Base-by-base conservation (phyloP, 495 filamentous ascomycete species). In the Jackrogersella multiformis region DNA sequence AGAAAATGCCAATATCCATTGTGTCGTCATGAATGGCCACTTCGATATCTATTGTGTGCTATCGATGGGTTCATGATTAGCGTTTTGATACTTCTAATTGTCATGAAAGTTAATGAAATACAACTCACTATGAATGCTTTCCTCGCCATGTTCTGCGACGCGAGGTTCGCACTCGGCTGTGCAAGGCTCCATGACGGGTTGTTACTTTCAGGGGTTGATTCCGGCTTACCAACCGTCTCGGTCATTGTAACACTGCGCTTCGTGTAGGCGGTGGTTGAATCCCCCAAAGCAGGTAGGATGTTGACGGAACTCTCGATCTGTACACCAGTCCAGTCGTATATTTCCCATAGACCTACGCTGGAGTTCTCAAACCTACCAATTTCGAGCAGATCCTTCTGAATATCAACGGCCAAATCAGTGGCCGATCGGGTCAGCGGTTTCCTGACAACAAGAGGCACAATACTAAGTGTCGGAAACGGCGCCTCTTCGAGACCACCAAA, bases 1-100 rank as follows among this genome's bases (percentile, higher is more conserved):
- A 70, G 57, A 89, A 89, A 5, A 87, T 72, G 4, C 87, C 87
- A 44, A 89, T 75, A 51, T 84, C 81, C 70, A 88, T 72, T 0
- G 48, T 53, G 3, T 80, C 80, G 16, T 73, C 76, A 4, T 70
- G 57, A 9, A 87, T 51, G 8, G 80, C 77, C 23, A 80, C 79
- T 66, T 89, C 87, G 5, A 89, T 52, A 64, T 89, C 86, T 26
- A 88, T 35, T 0, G 82, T 74, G 56, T 82, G 78, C 85, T 88
- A 57, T 28, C 36, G 26, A 56, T n/a, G 16, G 8, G 10, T 30
- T 10, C 6, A 35, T 65, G 23, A 10, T 65, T 58, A 53, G 51
- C 28, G 55, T 68, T 61, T 70, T 46, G 39, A 56, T 32, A 26
- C 21, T 10, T 2, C 32, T 36, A 23, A 45, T 35, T 34, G 15